phyloP scores from a whole-genome alignment of 768 basidiomycete genomes.

The Lactarius vividus region DNA sequence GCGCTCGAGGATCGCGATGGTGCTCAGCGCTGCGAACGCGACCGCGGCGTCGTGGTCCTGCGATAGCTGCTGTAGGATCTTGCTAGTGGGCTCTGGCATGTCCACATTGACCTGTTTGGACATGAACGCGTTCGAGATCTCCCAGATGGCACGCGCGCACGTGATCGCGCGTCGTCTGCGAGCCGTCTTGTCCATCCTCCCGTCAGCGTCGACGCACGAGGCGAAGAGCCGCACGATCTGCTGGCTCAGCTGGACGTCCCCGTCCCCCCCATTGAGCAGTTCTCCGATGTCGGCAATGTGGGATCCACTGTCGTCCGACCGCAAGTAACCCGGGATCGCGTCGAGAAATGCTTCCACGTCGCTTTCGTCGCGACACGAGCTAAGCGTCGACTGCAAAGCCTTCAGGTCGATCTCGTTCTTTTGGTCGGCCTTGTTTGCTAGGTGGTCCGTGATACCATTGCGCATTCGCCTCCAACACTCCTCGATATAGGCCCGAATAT shows the following conservation, averaged over 20 bases:
- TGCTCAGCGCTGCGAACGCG: constrained; percentile 9
- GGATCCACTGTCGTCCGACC: not conserved
- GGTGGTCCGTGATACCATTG: not conserved
- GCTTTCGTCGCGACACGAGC: constrained; percentile 4
- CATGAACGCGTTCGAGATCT: constrained; percentile 13
- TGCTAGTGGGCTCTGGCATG: not conserved
- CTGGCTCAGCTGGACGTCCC: not conserved
- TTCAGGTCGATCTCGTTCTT: not conserved
- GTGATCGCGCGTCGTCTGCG: constrained; percentile 19
- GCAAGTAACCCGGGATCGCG: constrained; percentile 15
- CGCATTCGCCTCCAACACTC: not conserved
- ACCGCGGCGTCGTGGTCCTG: constrained; percentile 8
- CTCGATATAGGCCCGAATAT: not conserved
- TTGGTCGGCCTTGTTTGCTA: not conserved
- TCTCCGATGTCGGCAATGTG: constrained; percentile 4
- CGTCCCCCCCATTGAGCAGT: not conserved
- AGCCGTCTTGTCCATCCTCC: constrained; percentile 9
- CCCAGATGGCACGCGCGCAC: constrained; percentile 15
- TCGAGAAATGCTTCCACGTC: constrained; percentile 1
- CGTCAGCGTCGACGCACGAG: constrained; percentile 9
- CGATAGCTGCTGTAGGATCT: constrained; percentile 2
- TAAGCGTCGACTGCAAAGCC: not conserved
- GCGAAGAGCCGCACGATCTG: constrained; percentile 10
- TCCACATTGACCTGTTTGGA: not conserved
- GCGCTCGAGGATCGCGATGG: not conserved